phyloP scores from a whole-genome alignment of 2,329 filamentous ascomycete genomes.

The Didymella segeticola region DNA sequence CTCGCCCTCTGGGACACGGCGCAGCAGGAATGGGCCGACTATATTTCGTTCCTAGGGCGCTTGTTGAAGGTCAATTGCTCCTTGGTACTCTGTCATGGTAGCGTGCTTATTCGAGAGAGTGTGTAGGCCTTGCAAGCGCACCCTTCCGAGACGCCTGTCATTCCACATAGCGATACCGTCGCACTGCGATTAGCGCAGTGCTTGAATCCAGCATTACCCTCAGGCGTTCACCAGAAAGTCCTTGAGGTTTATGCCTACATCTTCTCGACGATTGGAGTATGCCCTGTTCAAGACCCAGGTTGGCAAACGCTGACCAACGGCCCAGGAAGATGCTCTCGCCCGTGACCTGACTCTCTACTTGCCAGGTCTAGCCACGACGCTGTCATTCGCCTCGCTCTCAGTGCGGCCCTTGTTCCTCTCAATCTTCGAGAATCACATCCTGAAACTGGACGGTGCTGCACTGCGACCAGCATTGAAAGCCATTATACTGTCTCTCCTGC shows the following conservation, averaged over 20 bases:
- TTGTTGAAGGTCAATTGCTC: slow-evolving; percentile 75
- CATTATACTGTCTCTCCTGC: slow-evolving; percentile 85
- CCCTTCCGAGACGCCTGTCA: slow-evolving; percentile 70
- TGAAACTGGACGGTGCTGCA: slow-evolving; percentile 72
- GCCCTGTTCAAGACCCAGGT: slow-evolving; percentile 24
- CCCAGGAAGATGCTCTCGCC: slow-evolving; percentile 73
- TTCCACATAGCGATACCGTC: slow-evolving; percentile 83
- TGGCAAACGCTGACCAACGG: slow-evolving; percentile 32
- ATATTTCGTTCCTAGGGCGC: slow-evolving; percentile 93
- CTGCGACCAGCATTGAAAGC: slow-evolving; percentile 90
- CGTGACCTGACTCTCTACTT: slow-evolving; percentile 86
- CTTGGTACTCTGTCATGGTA: slow-evolving; percentile 17
- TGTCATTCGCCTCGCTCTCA: slow-evolving; percentile 93
- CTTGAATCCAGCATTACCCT: slow-evolving; percentile 88
- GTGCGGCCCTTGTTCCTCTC: slow-evolving; percentile 86
- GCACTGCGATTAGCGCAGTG: slow-evolving; percentile 95
- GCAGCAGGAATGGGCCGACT: slow-evolving; percentile 98
- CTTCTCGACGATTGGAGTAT: slow-evolving; percentile 81
- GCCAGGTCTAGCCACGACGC: slow-evolving; percentile 83
- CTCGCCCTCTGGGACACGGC: slow-evolving; percentile 90
- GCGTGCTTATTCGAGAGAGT: slow-evolving; percentile 32
- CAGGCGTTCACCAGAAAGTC: slow-evolving; percentile 96
- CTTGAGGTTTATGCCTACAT: slow-evolving; percentile 92
- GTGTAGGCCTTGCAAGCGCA: slow-evolving; percentile 84
- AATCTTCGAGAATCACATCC: slow-evolving; percentile 80